These are phyloP conservation scores for Malus sieversii DNA, from an alignment of 306 rosid genomes.

Conservation along the genomic window DNA sequence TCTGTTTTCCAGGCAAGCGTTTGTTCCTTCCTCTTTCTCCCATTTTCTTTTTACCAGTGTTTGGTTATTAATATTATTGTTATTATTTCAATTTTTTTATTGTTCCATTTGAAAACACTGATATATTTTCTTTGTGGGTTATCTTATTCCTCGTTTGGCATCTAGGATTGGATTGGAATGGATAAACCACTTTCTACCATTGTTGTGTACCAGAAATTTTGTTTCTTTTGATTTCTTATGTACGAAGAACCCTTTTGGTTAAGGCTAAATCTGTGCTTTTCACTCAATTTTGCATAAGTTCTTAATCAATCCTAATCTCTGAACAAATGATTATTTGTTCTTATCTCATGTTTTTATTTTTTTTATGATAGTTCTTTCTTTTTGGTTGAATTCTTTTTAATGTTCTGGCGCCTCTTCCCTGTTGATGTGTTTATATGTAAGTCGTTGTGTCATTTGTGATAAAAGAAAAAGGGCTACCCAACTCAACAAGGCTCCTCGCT, in stretches of 20 bases:
- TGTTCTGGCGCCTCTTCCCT: not conserved
- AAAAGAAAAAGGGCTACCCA: too few relatives aligned
- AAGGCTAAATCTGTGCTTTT: not conserved
- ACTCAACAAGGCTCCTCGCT: too few relatives aligned
- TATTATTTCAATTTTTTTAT: not conserved
- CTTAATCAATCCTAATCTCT: not conserved
- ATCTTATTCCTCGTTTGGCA: too few relatives aligned
- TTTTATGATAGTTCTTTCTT: not conserved
- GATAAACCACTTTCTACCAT: too few relatives aligned
- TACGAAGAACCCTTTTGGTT: not conserved
- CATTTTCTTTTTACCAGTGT: not conserved
- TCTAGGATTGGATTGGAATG: too few relatives aligned
- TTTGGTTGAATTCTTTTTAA: not conserved
- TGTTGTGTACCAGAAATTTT: not conserved
- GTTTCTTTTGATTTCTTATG: not conserved
- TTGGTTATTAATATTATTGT: not conserved
- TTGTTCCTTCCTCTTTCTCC: not conserved
- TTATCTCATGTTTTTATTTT: not conserved
- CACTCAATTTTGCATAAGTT: not conserved
- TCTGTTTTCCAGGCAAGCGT: not conserved
- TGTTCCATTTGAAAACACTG: not conserved
- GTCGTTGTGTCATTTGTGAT: not conserved
- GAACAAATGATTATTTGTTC: not conserved
- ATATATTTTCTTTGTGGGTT: not conserved
- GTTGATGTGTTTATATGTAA: not conserved